Base-by-base conservation (phyloP, 495 filamentous ascomycete genomes). In the Viridothelium virens region DNA sequence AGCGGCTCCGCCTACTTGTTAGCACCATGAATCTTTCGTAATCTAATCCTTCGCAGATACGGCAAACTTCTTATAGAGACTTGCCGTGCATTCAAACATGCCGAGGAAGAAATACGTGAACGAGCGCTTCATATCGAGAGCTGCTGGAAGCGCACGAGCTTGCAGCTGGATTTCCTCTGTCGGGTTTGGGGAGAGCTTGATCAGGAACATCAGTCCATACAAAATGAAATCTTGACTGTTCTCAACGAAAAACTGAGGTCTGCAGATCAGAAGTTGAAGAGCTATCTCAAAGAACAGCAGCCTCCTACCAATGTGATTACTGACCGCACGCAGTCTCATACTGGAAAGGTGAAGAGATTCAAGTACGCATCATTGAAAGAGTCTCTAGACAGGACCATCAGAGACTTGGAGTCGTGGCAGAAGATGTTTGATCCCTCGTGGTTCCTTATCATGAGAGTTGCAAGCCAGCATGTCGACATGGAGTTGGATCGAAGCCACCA, bases 151-250 rank as follows among this genome's bases (percentile, higher is more conserved):
- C 69, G 70, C 48, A 53, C n/a, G 34, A 73, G 63, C 33, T 56
- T 65, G 39, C 74, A 81, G 63, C 65, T 81, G 12, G 41, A 74
- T 16, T 77, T 80, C 65, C 53, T 80, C 36, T 66, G 67, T 25
- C 70, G 70, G 16, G 68, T 79, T 18, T 66, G 72, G 25, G 14
- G 75, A 11, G 68, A 63, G 5, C 74, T 83, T 39, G 74, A 77
- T 38, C 70, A 77, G 10, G 73, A 74, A 10, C 74, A 76, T 50
- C 73, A 72, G 61, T 50, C 47, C 38, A 70, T 77, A 34, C 74
- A 80, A 25, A 66, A 53, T 33, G 68, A 72, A n/a, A 72, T 76
- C 16, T 64, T 80, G 11, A 56, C 71, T 12, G 67, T 75, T 25
- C 73, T 80, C 2, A 47, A 61, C 18, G 66, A 62, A 50, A 78